Evolutionary conservation across 306 rosid species (phyloP), one percentile per base, ranked within the genome.

Genomic region (Inga oerstediana): DNA sequence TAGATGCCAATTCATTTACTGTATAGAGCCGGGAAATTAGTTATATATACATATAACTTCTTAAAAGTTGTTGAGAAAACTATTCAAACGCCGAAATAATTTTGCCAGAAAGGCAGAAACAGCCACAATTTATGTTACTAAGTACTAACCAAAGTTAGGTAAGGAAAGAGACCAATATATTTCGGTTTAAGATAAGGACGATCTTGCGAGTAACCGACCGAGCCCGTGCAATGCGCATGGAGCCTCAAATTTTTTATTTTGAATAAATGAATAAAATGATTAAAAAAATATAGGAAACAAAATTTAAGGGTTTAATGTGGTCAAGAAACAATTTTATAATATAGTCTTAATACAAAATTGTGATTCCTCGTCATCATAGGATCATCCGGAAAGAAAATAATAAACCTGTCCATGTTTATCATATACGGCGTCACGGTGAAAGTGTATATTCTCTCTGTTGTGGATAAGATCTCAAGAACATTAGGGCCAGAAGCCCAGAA

Each of bases 401-500:
- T 10, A 10, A 32, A 56, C 15, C 49, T 7, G 62, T 6, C 72
- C 75, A 65, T 82, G 87, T 10, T n/a, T 86, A 56, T 64, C 84
- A 52, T 44, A 52, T 44, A 30, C 81, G 46, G 22, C 12, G 74
- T 51, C 65, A 35, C 37, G 46, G 79, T 37, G 83, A 80, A 52
- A 37, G 22, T 75, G 27, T 43, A 52, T 46, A 45, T 27, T 24
- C 13, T 61, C 54, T 43, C 20, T 20, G 10, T 69, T 44, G 69
- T 14, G 90, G 97, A 89, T 85, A 91, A 89, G 94, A 91, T 85
- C 89, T 74, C 51, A 54, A 12, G 85, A 80, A 86, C 74, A 65
- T 83, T 70, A n/a, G 54, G 82, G 39, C 32, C 79, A 58, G 17
- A 80, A 24, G 27, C 27, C 27, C 27, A 24, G 17, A 80, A 43